Evolutionary conservation across 371 early-diverging fungal species (phyloP).

Genomic region (Circinella umbellata): DNA sequence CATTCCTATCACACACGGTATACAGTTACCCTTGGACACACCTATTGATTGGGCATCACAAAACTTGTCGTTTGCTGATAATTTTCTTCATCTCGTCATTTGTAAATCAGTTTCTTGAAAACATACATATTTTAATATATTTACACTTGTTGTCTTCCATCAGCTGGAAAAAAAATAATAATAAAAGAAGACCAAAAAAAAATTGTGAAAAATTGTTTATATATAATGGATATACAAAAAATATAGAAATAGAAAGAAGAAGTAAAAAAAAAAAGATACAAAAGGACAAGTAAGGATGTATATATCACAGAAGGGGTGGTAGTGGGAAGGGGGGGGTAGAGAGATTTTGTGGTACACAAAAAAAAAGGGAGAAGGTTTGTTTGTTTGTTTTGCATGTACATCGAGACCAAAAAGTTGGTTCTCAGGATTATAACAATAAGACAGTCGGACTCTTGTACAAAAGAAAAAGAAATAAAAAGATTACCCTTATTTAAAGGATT

Average conservation of each 20-base stretch:
- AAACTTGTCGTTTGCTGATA: slow-evolving; percentile 72
- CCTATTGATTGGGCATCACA: slow-evolving; percentile 71
- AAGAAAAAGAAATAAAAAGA: not conserved
- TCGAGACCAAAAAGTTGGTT: slow-evolving; percentile 1
- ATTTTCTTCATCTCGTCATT: slow-evolving; percentile 74
- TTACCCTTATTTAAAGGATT: not conserved
- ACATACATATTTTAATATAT: not conserved
- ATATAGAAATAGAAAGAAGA: not conserved
- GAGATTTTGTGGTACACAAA: not conserved
- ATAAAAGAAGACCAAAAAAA: too few relatives aligned
- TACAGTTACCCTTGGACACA: slow-evolving; percentile 58
- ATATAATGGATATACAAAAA: slow-evolving; percentile 5
- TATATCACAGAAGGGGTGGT: not conserved
- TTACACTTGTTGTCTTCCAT: too few relatives aligned
- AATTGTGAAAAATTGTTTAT: not conserved
- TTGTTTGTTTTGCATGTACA: slow-evolving; percentile 1
- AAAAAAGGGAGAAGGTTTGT: not conserved
- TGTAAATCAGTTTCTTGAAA: slow-evolving; percentile 5
- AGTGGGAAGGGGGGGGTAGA: not conserved
- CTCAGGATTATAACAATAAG: slow-evolving; percentile 8
- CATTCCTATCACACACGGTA: slow-evolving; percentile 56
- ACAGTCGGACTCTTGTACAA: slow-evolving; percentile 9
- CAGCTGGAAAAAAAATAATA: too few relatives aligned
- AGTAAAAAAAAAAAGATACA: not conserved
- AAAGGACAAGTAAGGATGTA: not conserved